These are phyloP conservation scores for Quercus rubra DNA, from an alignment of 306 rosid genomes.

Conservation along the genomic window DNA sequence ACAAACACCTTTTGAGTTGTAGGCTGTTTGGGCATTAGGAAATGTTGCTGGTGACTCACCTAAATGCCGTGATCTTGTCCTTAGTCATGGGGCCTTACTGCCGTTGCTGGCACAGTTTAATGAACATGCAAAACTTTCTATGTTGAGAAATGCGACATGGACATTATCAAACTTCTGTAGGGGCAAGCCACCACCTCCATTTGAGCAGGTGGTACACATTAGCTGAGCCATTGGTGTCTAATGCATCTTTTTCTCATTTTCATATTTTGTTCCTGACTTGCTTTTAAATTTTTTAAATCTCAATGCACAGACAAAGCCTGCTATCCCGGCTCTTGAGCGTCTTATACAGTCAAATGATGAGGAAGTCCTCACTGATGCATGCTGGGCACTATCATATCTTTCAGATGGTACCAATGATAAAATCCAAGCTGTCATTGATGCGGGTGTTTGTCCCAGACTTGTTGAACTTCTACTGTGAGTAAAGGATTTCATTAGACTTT, in stretches of 20 bases:
- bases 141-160: slow-evolving; percentile 95
- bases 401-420: slow-evolving; percentile 91
- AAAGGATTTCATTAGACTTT: not conserved
- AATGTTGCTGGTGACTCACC: slow-evolving; percentile 97
- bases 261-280: not conserved
- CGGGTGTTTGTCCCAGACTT: slow-evolving; percentile 68
- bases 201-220: slow-evolving; percentile 47
- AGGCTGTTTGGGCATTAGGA: slow-evolving; percentile 98
- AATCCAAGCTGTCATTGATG: slow-evolving; percentile 90
- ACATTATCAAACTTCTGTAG: slow-evolving; percentile 88
- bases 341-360: slow-evolving; percentile 85
- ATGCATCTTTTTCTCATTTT: not conserved
- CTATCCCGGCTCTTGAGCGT: slow-evolving; percentile 86
- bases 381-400: slow-evolving; percentile 91
- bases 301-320: slow-evolving; percentile 65
- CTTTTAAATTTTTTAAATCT: slow-evolving; percentile 4
- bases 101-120: slow-evolving; percentile 77
- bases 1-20: not conserved
- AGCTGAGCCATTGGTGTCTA: not conserved
- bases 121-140: slow-evolving; percentile 88
- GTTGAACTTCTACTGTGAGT: slow-evolving; percentile 87
- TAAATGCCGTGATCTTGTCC: slow-evolving; percentile 90
- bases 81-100: slow-evolving; percentile 69
- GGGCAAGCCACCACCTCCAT: slow-evolving; percentile 93
- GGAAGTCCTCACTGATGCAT: slow-evolving; percentile 87